Evolutionary conservation across 2,329 filamentous ascomycete genomes (phyloP).

Genomic region (Fusarium sulawesiense): DNA sequence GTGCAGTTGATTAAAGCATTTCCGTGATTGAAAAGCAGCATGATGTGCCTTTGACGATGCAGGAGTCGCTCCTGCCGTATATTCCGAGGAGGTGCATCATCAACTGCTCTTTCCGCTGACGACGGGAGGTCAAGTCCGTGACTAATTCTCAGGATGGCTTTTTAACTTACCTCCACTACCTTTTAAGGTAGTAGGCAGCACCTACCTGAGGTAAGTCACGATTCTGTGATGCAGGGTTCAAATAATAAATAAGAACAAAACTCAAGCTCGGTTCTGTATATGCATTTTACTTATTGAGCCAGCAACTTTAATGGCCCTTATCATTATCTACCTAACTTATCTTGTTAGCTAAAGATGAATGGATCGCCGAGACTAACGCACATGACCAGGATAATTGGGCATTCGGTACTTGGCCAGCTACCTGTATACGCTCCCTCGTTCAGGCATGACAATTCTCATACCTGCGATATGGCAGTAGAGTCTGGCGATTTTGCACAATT

Average conservation of each 20-base stretch:
- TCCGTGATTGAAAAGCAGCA: neutral
- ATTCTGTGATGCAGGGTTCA: neutral
- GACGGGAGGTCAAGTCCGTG: conserved; percentile 19
- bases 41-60: neutral
- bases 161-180: neutral
- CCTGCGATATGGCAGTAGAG: conserved; percentile 31
- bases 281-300: neutral
- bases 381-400: conserved; percentile 21
- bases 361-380: conserved; percentile 18
- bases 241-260: neutral
- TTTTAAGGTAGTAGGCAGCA: neutral
- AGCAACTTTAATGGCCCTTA: neutral
- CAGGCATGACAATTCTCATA: conserved; percentile 6
- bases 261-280: neutral
- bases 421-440: conserved; percentile 1
- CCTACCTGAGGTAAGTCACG: neutral
- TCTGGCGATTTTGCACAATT: conserved; percentile 29
- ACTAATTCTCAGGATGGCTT: neutral
- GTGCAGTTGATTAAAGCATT: neutral
- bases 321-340: neutral
- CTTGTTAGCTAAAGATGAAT: conserved; percentile 10
- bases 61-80: conserved; percentile 12
- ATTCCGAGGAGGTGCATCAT: conserved; percentile 15
- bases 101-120: conserved; percentile 5
- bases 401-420: conserved; percentile 17